Evolutionary conservation across 306 rosid genomes (phyloP).

Genomic region (apple (Malus domestica)): ASM211411v1 NC_041803.1:15187501-15188000

Average conservation of each 20-base stretch:
- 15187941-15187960: neutral
- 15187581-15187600: conserved; percentile 21
- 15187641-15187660: conserved; percentile 10
- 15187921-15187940: neutral
- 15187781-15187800: conserved; percentile 52
- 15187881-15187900: neutral
- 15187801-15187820: conserved; percentile 58
- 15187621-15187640: conserved; percentile 9
- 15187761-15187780: conserved; percentile 33
- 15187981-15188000: neutral
- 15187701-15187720: conserved; percentile 30
- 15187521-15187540: neutral
- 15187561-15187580: neutral
- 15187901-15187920: neutral
- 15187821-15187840: conserved; percentile 46
- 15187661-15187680: neutral
- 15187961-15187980: neutral
- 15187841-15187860: conserved; percentile 59
- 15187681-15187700: neutral
- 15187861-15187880: conserved; percentile 40
- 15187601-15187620: conserved; percentile 24
- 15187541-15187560: neutral
- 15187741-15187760: conserved; percentile 24
- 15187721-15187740: conserved; percentile 21
- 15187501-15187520: neutral